Evolutionary conservation across 2,329 filamentous ascomycete species (phyloP), one percentile per base, ranked within the genome.

Genomic region (Cyanodermella asteris): DNA sequence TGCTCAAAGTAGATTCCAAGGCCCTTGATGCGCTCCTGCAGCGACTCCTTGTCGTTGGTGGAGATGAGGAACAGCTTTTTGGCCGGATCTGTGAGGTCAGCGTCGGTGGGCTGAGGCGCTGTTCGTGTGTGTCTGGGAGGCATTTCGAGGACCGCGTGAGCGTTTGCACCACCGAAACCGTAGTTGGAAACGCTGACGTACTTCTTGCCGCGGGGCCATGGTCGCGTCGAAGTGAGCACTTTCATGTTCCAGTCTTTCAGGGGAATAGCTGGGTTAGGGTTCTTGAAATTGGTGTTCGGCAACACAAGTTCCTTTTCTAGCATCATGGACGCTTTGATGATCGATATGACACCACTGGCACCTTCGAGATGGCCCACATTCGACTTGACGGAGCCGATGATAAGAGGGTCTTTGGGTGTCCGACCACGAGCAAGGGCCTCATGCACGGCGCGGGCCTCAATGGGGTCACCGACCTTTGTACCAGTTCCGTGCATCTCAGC

Each of bases 401-500:
- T 17, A 2, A 40, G 27, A 12, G 33, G 34, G n/a, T 12, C 11
- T 5, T 31, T 34, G n/a, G 18, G 5, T 7, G 7, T 6, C 6
- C 16, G 7, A 9, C 23, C n/a, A 4, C 6, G 11, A 2, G 13
- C 10, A 16, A 45, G 37, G 2, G 39, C 41, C 2, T 34, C 2
- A 29, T 35, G 30, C 9, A 45, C 28, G 5, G 42, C 41, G 8
- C 24, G 13, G 1, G 38, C 35, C 24, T 46, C 41, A 4, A 45
- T 35, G 2, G 40, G 39, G 31, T 45, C 37, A 7, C 43, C 44
- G 2, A 32, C 41, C n/a, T 23, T 17, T 12, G 28, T 31, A 10
- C 45, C 45, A 6, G 44, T 47, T 3, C 44, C 44, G 34, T 62
- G 62, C 16, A 60, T 63, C 34, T 67, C 62, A 22, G 65, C 54